A percentile compares a stretch with the other conserved stretches of the same genome.
Conservation (phyloP, 495 filamentous ascomycete species). For the Parathielavia appendiculata region DNA sequence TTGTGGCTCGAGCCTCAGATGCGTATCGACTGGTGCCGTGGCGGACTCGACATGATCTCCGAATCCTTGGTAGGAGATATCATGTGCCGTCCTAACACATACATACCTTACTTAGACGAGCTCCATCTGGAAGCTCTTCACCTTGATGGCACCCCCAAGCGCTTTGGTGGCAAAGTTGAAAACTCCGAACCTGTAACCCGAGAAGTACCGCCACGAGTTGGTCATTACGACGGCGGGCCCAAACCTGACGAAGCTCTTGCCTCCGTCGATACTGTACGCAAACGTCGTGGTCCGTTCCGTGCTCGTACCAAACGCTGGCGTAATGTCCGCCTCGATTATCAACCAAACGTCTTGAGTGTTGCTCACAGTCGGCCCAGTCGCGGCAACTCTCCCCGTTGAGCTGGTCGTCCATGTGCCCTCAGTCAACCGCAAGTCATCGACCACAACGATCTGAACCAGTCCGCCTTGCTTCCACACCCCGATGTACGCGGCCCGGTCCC, state of each 20-base stretch:
- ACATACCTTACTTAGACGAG: background rate
- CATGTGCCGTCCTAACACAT: too few species aligned
- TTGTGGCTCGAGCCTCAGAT: too few species aligned
- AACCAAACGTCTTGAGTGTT: constrained; percentile 38
- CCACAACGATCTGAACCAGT: constrained; percentile 25
- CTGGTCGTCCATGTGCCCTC: constrained; percentile 40
- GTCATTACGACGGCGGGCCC: constrained; percentile 41
- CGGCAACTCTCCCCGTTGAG: constrained; percentile 36
- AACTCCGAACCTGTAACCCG: constrained; percentile 53
- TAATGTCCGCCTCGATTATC: constrained; percentile 40
- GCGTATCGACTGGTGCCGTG: background rate
- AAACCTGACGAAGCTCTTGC: constrained; percentile 36
- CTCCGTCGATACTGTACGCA: constrained; percentile 50
- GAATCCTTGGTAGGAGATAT: too few species aligned
- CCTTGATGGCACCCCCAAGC: constrained; percentile 45
- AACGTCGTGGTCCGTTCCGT: constrained; percentile 37
- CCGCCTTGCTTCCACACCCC: constrained; percentile 35
- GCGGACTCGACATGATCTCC: too few species aligned
- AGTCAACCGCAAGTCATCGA: constrained; percentile 25
- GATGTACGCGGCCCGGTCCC: constrained; percentile 50
- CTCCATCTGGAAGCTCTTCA: constrained; percentile 33
- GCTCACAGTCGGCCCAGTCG: constrained; percentile 24
- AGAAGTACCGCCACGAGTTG: constrained; percentile 48
- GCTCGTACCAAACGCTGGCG: constrained; percentile 30
- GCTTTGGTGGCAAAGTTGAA: constrained; percentile 54